Evolutionary conservation across 2,329 filamentous ascomycete genomes (phyloP), one percentile per base, ranked within the genome.

Genomic region (Aspergillus quadricinctus): DNA sequence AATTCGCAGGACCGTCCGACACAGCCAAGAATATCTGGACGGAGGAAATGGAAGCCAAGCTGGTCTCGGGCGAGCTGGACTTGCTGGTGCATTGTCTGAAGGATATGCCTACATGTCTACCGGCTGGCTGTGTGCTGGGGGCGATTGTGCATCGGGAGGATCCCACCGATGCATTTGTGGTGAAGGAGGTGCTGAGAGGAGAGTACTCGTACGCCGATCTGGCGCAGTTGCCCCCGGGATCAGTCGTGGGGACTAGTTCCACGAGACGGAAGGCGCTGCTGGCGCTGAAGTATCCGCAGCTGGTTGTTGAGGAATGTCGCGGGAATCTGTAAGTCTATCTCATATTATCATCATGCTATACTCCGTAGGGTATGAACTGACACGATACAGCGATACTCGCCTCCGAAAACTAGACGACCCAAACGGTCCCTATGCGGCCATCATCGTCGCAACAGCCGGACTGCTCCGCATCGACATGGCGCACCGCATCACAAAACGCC

Each of bases 21-120:
- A 54, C 57, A 11, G 60, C 54, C 3, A 63, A 62, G 27, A 62
- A 57, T 27, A 57, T 63, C 19, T 56, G 35, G 58, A 55, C 57
- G 37, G 51, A 53, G 28, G 52, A 49, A 3, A 49, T 53, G 52
- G 52, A 53, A 21, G 28, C 29, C 8, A 49, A 40, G 29, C 29
- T 53, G 8, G 27, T 35, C 28, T 8, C 45, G 3, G 52, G 52
- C 28, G 43, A 53, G 28, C 3, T 53, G 14, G 28, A 53, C 27
- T 37, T 49, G 27, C 52, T 53, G 11, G 52, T 49, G 28, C 45
- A 53, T 28, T 49, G 52, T 14, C 21, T 40, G n/a, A 40, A 40
- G 37, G 37, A 40, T 19, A 40, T 40, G 37, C 37, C 37, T 17
- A 40, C 37, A 3, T 1, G 14, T 17, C 17, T 40, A 40, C 37